These are phyloP conservation scores for Suhomyces chickasaworum DNA, from an alignment of 1,139 yeast species.

Conservation along the genomic window DNA sequence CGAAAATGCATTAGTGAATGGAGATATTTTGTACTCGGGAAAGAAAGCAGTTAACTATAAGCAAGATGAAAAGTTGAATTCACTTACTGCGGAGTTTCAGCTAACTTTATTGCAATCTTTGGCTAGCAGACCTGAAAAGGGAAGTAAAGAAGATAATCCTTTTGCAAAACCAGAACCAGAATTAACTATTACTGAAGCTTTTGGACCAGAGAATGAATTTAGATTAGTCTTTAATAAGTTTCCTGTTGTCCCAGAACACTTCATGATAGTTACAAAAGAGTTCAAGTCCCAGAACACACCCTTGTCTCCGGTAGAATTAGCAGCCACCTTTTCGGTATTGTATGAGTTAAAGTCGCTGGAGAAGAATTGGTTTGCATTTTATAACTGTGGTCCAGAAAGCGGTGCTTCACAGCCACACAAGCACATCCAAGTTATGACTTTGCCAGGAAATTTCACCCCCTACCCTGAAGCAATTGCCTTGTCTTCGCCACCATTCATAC, in stretches of 20 bases:
- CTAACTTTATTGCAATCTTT: slow-evolving; percentile 44
- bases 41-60: slow-evolving; percentile 27
- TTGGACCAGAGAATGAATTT: slow-evolving; percentile 51
- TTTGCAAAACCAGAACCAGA: slow-evolving; percentile 80
- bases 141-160: slow-evolving; percentile 56
- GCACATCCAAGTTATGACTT: slow-evolving; percentile 80
- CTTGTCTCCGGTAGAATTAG: slow-evolving; percentile 66
- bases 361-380: slow-evolving; percentile 66
- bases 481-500: slow-evolving; percentile 53
- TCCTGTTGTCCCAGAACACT: slow-evolving; percentile 79
- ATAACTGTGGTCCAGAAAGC: slow-evolving; percentile 81
- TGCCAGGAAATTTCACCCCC: slow-evolving; percentile 58
- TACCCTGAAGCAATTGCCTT: slow-evolving; percentile 60
- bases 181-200: slow-evolving; percentile 59
- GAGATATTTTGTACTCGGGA: slow-evolving; percentile 36
- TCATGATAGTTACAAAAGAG: slow-evolving; percentile 72
- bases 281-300: slow-evolving; percentile 74
- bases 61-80: slow-evolving; percentile 23
- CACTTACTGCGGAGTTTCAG: slow-evolving; percentile 27
- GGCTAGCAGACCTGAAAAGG: slow-evolving; percentile 58
- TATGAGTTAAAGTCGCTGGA: slow-evolving; percentile 24
- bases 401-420: slow-evolving; percentile 95
- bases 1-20: slow-evolving; percentile 29
- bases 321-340: slow-evolving; percentile 58
- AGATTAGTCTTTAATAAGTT: slow-evolving; percentile 78